phyloP scores from a whole-genome alignment of 2,329 filamentous ascomycete genomes.

The Penicillium sp. region DNA sequence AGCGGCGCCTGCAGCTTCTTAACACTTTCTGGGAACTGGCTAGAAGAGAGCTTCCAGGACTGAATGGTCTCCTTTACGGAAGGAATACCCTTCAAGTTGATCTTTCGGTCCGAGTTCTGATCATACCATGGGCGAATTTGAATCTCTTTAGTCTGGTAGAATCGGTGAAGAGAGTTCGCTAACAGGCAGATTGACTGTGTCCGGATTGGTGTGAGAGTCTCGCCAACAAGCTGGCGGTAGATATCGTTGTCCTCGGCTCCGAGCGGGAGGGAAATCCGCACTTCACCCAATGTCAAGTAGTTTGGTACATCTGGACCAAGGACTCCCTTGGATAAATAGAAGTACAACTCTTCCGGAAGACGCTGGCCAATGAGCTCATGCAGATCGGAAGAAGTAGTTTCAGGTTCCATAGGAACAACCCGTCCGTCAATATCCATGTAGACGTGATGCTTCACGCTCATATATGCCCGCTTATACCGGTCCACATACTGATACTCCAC shows the following conservation, averaged over 20 bases:
- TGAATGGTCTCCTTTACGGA: constrained; percentile 56
- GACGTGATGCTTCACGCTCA: constrained; percentile 85
- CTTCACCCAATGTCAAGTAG: constrained; percentile 77
- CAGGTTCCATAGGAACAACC: constrained; percentile 71
- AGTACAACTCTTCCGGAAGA: constrained; percentile 84
- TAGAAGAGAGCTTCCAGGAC: constrained; percentile 71
- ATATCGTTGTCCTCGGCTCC: constrained; percentile 78
- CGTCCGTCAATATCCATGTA: constrained; percentile 76
- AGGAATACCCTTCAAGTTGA: constrained; percentile 62
- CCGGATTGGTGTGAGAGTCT: constrained; percentile 71
- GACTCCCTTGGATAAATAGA: constrained; percentile 82
- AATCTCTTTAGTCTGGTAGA: constrained; percentile 78
- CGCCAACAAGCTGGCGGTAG: constrained; percentile 77
- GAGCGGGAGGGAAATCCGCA: constrained; percentile 77
- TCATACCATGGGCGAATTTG: constrained; percentile 84
- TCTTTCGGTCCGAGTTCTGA: constrained; percentile 62
- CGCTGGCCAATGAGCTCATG: constrained; percentile 90
- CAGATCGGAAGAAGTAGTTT: constrained; percentile 76
- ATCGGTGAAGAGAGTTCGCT: constrained; percentile 76
- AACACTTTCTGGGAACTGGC: constrained; percentile 49
- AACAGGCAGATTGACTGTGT: constrained; percentile 77
- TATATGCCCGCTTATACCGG: constrained; percentile 80
- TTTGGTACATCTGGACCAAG: constrained; percentile 77
- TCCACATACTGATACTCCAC: constrained; percentile 76
- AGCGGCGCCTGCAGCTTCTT: constrained; percentile 33